Base-by-base conservation (phyloP, 176 grass and related monocot genomes). In the Elymus sibiricus region DNA sequence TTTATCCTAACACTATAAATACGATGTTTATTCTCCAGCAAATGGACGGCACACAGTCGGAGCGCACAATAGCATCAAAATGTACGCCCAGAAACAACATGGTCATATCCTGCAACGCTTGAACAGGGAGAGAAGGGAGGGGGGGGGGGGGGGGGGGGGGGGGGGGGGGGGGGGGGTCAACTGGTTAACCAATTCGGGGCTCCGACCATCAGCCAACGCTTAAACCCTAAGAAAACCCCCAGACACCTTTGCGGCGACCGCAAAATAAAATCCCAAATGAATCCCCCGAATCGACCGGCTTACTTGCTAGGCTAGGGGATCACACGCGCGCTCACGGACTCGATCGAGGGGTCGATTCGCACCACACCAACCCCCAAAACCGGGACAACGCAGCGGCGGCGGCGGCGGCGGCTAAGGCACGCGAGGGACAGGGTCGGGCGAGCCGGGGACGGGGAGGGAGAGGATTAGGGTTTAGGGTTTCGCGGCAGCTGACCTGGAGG, bases 401-500 rank as follows among this genome's bases (percentile, higher is more conserved):
- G 24, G 77, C 47, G 67, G 86, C 68, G 70, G 69, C 46, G 26
- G 15, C 55, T 55, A 49, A 29, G 32, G 6, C 66, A 25, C 32
- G 22, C 65, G 29, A 29, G 29, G 29, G 29, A 6, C 11, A 11
- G 37, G 28, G 14, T 29, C n/a, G 73, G 31, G 61, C 51, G n/a
- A n/a, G 28, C 10, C 15, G 58, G 10, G 2, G 24, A 3, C 12
- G 11, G 12, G 8, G 16, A 25, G n/a, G 53, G 28, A 13, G 47
- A 28, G 70, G 2, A 70, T 6, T 49, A 47, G 71, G 73, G 42
- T 44, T 83, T 86, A 86, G 84, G 53, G 84, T 29, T 81, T 16
- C 8, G 26, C 26, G 65, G 85, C 14, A 25, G 24, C 60, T 70
- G 46, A 91, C 89, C 85, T 91, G 61, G 81, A 62, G 60, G 89